Conservation (phyloP, 805 yeast species). For the Yamadazyma scolyti region DNA sequence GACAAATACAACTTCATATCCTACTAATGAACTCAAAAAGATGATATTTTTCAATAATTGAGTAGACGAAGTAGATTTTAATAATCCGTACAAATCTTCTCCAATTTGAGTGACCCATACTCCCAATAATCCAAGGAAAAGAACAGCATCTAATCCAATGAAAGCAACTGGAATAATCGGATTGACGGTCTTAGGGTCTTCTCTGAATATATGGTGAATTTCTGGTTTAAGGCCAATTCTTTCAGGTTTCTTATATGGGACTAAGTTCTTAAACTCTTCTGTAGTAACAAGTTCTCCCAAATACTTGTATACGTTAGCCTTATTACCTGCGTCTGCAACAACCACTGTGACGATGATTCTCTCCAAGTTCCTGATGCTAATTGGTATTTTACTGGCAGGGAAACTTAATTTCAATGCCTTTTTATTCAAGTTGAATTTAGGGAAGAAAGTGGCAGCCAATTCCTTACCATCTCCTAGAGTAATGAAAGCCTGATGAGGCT, state of each 20-base stretch:
- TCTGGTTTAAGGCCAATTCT: constrained; percentile 53
- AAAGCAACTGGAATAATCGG: constrained; percentile 51
- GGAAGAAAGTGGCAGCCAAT: constrained; percentile 29
- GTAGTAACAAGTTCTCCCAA: constrained; percentile 31
- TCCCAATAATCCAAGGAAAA: constrained; percentile 41
- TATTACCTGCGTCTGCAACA: constrained; percentile 21
- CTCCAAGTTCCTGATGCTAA: constrained; percentile 31
- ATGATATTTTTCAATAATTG: constrained; percentile 37
- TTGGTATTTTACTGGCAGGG: constrained; percentile 28
- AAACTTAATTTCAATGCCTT: constrained; percentile 20
- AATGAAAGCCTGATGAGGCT: constrained; percentile 35
- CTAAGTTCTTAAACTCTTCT: constrained; percentile 19
- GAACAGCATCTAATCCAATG: constrained; percentile 37
- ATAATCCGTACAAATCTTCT: constrained; percentile 20
- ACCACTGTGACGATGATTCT: constrained; percentile 27
- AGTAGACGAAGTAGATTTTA: constrained; percentile 30
- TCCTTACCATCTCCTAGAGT: constrained; percentile 26
- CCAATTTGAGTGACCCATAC: constrained; percentile 36
- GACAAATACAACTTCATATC: constrained; percentile 51
- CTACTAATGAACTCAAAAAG: constrained; percentile 45
- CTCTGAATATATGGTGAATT: constrained; percentile 59
- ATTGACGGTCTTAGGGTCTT: constrained; percentile 50
- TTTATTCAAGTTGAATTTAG: constrained; percentile 18
- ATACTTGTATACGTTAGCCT: constrained; percentile 18
- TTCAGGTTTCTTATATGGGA: constrained; percentile 21